Percentiles rank a stretch among this genome's conserved stretches.
phyloP scores from a whole-genome alignment of 306 rosid genomes.

The Trichosanthes truncata region DNA sequence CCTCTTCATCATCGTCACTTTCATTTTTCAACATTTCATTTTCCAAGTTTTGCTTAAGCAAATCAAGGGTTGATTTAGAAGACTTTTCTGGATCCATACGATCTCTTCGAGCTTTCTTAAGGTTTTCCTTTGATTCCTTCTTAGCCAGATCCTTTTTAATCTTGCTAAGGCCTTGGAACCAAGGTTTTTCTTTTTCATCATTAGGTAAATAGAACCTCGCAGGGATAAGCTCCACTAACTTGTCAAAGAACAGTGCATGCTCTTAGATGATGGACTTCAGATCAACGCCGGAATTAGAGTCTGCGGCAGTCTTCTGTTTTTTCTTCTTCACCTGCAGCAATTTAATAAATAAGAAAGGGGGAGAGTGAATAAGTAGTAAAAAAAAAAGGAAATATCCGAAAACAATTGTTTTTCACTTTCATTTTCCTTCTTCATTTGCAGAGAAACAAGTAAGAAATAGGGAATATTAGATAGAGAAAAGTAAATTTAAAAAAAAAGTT shows the following conservation, averaged over 20 bases:
- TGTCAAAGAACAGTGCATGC: conserved; percentile 60
- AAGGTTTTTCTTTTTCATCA: conserved; percentile 56
- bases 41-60: conserved; percentile 47
- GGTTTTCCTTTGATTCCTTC: conserved; percentile 63
- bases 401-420: not conserved
- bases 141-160: conserved; percentile 41
- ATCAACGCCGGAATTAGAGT: conserved; percentile 16
- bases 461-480: not conserved
- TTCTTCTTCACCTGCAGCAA: conserved; percentile 43
- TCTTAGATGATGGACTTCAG: conserved; percentile 42
- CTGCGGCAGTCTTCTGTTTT: conserved; percentile 15
- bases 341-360: not conserved
- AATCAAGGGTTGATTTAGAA: conserved; percentile 46
- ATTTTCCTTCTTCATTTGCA: not conserved
- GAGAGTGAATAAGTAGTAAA: not conserved
- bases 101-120: conserved; percentile 54
- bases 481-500: not conserved
- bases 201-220: conserved; percentile 61
- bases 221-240: conserved; percentile 69
- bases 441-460: not conserved
- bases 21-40: conserved; percentile 26
- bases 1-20: conserved; percentile 28
- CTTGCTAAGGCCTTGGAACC: conserved; percentile 85
- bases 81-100: conserved; percentile 68
- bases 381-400: not conserved